Evolutionary conservation across 1,284 basidiomycete genomes (phyloP), one percentile per base, ranked within the genome.

Genomic region (Tetrapyrgos nigripes): DNA sequence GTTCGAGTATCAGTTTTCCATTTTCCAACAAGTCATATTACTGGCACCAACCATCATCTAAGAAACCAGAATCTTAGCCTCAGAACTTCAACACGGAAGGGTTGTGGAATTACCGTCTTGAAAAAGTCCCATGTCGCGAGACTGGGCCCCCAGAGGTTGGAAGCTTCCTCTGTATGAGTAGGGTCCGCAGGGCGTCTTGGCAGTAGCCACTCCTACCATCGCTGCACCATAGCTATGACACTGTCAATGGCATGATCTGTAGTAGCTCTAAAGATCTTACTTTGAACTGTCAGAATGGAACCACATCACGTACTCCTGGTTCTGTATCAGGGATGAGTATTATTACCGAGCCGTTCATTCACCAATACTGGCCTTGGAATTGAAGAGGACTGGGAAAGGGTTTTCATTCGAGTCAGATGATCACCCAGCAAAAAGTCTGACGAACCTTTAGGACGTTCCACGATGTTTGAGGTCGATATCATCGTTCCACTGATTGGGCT

Each of bases 231-330:
- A 88, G 69, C 85, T 88, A 43, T 13, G 58, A 33, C 33, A 37
- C 29, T 51, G 27, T 47, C 58, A 23, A 50, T 55, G 57, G 44
- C 23, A 44, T 49, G 8, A 24, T 33, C 19, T 27, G 21, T 17
- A 11, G 9, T n/a, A 28, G 35, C 6, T 50, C 28, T 49, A 49
- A 31, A 46, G 44, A 31, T 76, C 80, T 56, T 64, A 87, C 84
- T 85, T 81, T 59, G 83, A 83, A 31, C 76, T 77, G 66, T 88
- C 86, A 17, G 84, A 86, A 68, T 88, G 86, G 75, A 88, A 88
- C 85, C 86, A 88, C 85, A 88, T 86, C 24, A 87, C 86, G 67
- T 87, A 87, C 76, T 87, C 82, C 8, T 73, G 73, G 62, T 83
- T 87, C 85, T 88, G 59, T 19, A 23, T 19, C 35, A 28, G 9